Conservation (phyloP, 2,329 filamentous ascomycete species). For the Aspergillus transmontanensis region DNA sequence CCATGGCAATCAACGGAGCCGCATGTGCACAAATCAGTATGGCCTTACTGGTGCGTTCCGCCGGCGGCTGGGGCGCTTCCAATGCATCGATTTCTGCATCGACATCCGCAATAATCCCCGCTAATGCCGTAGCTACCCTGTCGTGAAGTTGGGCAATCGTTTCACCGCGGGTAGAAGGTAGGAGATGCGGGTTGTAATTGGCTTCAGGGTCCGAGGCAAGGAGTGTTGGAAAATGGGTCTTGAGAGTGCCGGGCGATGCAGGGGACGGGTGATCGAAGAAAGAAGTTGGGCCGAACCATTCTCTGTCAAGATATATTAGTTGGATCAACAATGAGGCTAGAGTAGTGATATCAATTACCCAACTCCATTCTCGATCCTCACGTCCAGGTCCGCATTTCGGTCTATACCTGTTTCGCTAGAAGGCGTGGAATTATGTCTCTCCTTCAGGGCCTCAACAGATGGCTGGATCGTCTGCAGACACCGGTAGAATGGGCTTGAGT, state of each 20-base stretch:
- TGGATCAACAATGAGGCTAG: not conserved
- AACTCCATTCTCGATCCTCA: conserved; percentile 56
- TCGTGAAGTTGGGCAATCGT: conserved; percentile 77
- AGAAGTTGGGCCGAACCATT: conserved; percentile 85
- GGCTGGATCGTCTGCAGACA: conserved; percentile 83
- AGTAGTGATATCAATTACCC: conserved; percentile 42
- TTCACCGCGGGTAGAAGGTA: conserved; percentile 76
- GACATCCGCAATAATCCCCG: conserved; percentile 70
- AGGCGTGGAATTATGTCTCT: not conserved
- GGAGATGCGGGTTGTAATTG: conserved; percentile 64
- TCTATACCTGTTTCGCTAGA: not conserved
- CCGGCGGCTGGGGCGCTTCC: conserved; percentile 52
- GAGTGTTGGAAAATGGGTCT: conserved; percentile 61
- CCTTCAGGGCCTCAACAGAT: conserved; percentile 47
- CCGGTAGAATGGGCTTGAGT: conserved; percentile 83
- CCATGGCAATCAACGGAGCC: conserved; percentile 83
- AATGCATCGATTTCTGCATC: conserved; percentile 57
- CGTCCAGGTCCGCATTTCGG: conserved; percentile 34
- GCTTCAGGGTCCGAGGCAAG: conserved; percentile 32
- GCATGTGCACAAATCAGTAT: conserved; percentile 88
- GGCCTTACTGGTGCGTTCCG: conserved; percentile 54
- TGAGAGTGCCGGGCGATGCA: conserved; percentile 64
- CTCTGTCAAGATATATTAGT: conserved; percentile 50
- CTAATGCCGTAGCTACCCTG: conserved; percentile 71
- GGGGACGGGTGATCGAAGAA: conserved; percentile 83